phyloP scores from a whole-genome alignment of 345 rosid species.

The Mercurialis annua region DNA sequence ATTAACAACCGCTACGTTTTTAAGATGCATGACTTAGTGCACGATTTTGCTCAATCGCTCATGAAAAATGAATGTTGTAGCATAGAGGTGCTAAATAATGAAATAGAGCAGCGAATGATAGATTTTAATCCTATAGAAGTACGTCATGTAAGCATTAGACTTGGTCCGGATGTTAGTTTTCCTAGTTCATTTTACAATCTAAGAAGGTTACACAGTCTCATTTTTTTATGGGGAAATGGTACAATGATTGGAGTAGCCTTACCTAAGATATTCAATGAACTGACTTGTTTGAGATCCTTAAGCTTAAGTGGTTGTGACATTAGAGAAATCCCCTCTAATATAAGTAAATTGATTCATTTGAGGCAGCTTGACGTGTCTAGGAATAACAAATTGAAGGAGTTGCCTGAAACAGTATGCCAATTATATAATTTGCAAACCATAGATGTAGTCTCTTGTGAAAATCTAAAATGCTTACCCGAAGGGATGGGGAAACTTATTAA shows the following conservation, averaged over 20 bases:
- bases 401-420: conserved; percentile 1
- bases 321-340: not conserved
- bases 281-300: conserved; percentile 6
- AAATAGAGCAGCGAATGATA: not conserved
- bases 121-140: too few species aligned
- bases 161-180: not conserved
- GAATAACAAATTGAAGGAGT: not conserved
- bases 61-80: not conserved
- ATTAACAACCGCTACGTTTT: too few species aligned
- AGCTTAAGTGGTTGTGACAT: not conserved
- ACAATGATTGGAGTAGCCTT: not conserved
- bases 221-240: not conserved
- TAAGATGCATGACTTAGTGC: conserved; percentile 5
- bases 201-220: not conserved
- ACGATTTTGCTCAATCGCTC: not conserved
- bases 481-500: not conserved
- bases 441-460: not conserved
- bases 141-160: not conserved
- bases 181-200: not conserved
- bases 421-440: not conserved
- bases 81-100: not conserved
- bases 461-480: not conserved
- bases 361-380: not conserved
- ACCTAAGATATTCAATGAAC: not conserved
- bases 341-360: not conserved